These are phyloP conservation scores for Pseudogymnoascus sp. DNA, from an alignment of 2,329 filamentous ascomycete species.

Conservation along the genomic window DNA sequence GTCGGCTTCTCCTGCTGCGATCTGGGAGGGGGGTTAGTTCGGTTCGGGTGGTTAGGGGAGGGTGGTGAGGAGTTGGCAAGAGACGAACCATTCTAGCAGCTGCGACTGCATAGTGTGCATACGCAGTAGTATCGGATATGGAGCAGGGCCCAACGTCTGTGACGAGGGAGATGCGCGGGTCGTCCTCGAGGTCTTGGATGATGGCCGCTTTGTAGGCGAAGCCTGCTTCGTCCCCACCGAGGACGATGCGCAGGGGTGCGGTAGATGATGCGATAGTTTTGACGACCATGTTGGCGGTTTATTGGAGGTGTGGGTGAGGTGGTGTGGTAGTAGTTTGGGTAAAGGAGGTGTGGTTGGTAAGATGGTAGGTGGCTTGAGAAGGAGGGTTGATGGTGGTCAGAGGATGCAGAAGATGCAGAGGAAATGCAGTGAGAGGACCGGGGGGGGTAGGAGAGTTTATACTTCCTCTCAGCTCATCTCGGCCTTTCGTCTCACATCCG, in stretches of 20 bases:
- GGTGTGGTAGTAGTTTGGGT: background rate
- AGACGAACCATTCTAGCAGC: constrained; percentile 40
- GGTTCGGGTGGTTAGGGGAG: constrained; percentile 9
- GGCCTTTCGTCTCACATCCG: background rate
- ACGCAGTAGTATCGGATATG: constrained; percentile 65
- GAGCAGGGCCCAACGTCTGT: constrained; percentile 64
- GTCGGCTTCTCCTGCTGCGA: constrained; percentile 58
- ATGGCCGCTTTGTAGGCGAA: constrained; percentile 71
- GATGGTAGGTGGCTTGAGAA: background rate
- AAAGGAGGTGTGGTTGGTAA: background rate
- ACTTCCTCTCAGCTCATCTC: background rate
- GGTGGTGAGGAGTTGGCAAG: constrained; percentile 22
- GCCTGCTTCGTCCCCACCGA: constrained; percentile 53
- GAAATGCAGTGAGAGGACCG: background rate
- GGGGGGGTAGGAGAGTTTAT: background rate
- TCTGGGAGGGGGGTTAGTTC: constrained; percentile 33
- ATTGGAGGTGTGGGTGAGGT: background rate
- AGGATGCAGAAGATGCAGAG: background rate
- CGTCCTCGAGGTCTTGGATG: constrained; percentile 60
- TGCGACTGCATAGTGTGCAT: constrained; percentile 68
- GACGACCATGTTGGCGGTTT: background rate
- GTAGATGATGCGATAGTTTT: background rate
- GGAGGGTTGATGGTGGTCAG: background rate
- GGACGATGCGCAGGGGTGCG: constrained; percentile 45
- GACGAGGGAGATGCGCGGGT: constrained; percentile 58